Conservation (phyloP, 2,329 filamentous ascomycete genomes). For the Aureobasidium sp. region DNA sequence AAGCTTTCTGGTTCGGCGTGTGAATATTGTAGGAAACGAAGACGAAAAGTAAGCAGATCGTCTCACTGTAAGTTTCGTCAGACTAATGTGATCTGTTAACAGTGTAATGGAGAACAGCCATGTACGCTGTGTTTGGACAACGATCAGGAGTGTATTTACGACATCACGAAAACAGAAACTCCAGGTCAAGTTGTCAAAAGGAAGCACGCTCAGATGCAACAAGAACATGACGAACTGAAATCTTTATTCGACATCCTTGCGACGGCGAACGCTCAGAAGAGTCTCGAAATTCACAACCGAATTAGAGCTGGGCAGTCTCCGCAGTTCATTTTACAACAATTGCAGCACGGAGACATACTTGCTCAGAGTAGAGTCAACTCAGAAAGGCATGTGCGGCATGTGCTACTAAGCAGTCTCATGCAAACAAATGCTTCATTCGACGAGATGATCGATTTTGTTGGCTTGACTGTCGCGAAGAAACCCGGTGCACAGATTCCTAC, state of each 20-base stretch:
- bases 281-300: conserved; percentile 13
- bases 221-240: conserved; percentile 13
- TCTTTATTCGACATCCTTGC: neutral
- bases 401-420: conserved; percentile 14
- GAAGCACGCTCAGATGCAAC: conserved; percentile 16
- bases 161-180: conserved; percentile 14
- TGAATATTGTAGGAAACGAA: conserved; percentile 9
- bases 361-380: neutral
- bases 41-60: neutral
- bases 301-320: conserved; percentile 14
- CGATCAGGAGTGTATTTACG: conserved; percentile 14
- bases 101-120: conserved; percentile 8
- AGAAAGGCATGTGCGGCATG: neutral
- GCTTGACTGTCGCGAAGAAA: neutral
- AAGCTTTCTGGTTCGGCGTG: neutral
- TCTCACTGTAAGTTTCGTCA: neutral
- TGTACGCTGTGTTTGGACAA: neutral
- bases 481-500: neutral
- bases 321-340: conserved; percentile 11
- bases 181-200: conserved; percentile 16
- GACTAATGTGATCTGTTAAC: neutral
- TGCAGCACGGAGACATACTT: neutral
- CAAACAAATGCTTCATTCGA: conserved; percentile 18
- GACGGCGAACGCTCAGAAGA: neutral
- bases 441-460: conserved; percentile 11